These are phyloP conservation scores for Rhodocollybia butyracea DNA, from an alignment of 768 basidiomycete species.

Conservation along the genomic window DNA sequence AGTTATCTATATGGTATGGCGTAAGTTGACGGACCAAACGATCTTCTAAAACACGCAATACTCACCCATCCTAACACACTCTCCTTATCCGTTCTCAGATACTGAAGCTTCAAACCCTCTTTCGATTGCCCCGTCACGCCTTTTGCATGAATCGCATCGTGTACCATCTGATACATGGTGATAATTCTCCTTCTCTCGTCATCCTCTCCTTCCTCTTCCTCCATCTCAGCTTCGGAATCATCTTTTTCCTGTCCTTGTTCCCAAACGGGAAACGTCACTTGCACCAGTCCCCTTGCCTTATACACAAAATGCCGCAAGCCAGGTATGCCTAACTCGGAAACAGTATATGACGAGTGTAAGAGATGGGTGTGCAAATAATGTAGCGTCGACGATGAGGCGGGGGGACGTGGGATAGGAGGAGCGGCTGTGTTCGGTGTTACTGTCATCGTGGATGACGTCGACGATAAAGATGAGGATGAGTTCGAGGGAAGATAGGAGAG, in stretches of 20 bases:
- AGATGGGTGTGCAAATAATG: constrained; percentile 35
- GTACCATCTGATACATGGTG: constrained; percentile 83
- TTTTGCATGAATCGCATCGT: constrained; percentile 88
- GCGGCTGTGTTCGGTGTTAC: not conserved
- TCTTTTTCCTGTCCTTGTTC: constrained; percentile 45
- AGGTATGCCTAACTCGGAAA: constrained; percentile 79
- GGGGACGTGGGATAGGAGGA: not conserved
- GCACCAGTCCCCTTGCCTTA: constrained; percentile 86
- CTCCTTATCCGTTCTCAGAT: constrained; percentile 81
- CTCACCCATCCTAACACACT: constrained; percentile 93
- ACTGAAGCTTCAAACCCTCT: constrained; percentile 80
- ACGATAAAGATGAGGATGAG: not conserved
- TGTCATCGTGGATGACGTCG: not conserved
- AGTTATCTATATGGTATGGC: constrained; percentile 60
- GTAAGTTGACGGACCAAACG: not conserved
- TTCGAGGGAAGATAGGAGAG: constrained; percentile 12
- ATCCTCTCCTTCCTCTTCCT: not conserved
- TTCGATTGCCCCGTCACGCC: constrained; percentile 35
- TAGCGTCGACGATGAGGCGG: constrained; percentile 22
- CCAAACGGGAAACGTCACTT: constrained; percentile 82
- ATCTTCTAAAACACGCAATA: constrained; percentile 8
- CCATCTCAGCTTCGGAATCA: not conserved
- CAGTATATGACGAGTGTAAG: constrained; percentile 57
- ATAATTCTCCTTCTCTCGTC: constrained; percentile 49
- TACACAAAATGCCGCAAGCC: constrained; percentile 94